A percentile compares a stretch with the other conserved stretches of the same genome.
Evolutionary conservation across 1,139 yeast genomes (phyloP).

Genomic region (Kodamaea suecica): DNA sequence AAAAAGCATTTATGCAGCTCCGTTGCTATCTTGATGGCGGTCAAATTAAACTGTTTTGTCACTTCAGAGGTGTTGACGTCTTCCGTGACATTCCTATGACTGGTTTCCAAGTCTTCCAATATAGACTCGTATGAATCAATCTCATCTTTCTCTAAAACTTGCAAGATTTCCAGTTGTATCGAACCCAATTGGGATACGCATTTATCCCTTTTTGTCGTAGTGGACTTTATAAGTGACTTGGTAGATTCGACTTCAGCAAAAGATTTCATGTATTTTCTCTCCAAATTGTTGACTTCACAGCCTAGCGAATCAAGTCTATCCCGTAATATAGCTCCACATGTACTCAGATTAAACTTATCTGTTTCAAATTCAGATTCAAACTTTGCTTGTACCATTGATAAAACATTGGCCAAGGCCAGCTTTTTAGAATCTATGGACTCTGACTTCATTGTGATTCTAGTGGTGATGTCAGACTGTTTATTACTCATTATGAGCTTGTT

Average conservation of each 20-base stretch:
- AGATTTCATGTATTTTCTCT: constrained; percentile 7
- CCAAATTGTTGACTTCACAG: constrained; percentile 12
- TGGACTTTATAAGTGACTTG: constrained; percentile 15
- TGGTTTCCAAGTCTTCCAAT: constrained; percentile 56
- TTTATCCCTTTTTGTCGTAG: constrained; percentile 12
- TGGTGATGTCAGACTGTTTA: constrained; percentile 51
- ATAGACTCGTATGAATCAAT: constrained; percentile 50
- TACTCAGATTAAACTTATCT: constrained; percentile 21
- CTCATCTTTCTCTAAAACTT: constrained; percentile 40
- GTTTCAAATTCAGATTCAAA: constrained; percentile 18
- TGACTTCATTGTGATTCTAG: constrained; percentile 13
- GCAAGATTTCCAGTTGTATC: constrained; percentile 21
- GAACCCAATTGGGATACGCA: constrained; percentile 17
- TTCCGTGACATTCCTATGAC: constrained; percentile 56
- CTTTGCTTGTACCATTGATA: constrained; percentile 15
- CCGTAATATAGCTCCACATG: constrained; percentile 20
- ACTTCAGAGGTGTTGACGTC: constrained; percentile 64
- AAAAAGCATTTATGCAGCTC: constrained; percentile 56
- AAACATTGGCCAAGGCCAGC: constrained; percentile 21
- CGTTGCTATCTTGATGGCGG: constrained; percentile 61
- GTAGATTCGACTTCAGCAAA: constrained; percentile 14
- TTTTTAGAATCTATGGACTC: constrained; percentile 14
- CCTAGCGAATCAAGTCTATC: constrained; percentile 12
- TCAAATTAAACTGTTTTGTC: constrained; percentile 59
- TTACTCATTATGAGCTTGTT: constrained; percentile 50